Percentiles rank a stretch among this genome's conserved stretches.
These are phyloP conservation scores for Nicotiana paniculata DNA, from an alignment of 257 asterid species.

Conservation along the genomic window DNA sequence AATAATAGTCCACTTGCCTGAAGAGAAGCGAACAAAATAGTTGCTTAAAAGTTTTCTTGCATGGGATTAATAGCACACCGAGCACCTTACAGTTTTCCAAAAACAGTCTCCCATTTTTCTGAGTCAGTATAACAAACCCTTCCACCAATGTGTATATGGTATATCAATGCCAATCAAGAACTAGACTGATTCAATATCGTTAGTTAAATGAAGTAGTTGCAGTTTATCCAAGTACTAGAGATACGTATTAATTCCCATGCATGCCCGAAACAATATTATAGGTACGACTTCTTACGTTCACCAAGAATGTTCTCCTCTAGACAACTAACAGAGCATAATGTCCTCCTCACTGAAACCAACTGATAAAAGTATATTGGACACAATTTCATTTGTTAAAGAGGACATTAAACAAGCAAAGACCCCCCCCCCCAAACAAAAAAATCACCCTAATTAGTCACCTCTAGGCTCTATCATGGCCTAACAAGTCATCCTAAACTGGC, in stretches of 20 bases:
- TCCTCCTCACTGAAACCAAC: not conserved
- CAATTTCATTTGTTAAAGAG: not conserved
- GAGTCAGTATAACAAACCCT: not conserved
- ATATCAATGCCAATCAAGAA: not conserved
- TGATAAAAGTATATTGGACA: not conserved
- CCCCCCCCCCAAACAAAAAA: too few species aligned
- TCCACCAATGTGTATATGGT: not conserved
- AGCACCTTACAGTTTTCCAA: not conserved
- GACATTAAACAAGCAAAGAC: not conserved
- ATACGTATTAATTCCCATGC: not conserved
- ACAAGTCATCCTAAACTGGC: not conserved
- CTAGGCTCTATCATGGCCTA: not conserved
- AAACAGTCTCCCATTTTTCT: not conserved
- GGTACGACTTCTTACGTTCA: not conserved
- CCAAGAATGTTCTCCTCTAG: not conserved
- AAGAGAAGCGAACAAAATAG: not conserved
- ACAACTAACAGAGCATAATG: not conserved
- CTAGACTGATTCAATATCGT: not conserved
- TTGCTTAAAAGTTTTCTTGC: not conserved
- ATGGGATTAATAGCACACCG: not conserved
- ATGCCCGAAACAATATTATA: not conserved
- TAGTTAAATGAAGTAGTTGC: not conserved
- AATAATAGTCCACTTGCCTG: not conserved
- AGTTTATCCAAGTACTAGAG: not conserved
- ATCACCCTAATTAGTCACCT: not conserved